Evolutionary conservation across 306 rosid genomes (phyloP).

Genomic region (Arachis hypogaea): DNA sequence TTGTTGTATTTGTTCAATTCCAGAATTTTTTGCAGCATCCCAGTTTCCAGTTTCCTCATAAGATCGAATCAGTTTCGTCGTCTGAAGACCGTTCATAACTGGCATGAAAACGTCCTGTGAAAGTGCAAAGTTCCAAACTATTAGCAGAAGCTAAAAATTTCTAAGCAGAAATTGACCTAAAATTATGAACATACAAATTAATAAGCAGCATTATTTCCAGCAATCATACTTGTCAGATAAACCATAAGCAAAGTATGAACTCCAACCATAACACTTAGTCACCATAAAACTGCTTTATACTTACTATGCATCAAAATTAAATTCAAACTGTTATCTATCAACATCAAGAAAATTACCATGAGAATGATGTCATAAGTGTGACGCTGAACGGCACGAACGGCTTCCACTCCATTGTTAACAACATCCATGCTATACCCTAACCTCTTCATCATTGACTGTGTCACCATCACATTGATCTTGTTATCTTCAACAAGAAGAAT

Average conservation of each 20-base stretch:
- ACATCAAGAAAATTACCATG: conserved; percentile 59
- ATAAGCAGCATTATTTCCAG: conserved; percentile 1
- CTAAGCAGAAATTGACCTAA: not conserved
- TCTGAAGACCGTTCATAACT: conserved; percentile 89
- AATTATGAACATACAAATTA: not conserved
- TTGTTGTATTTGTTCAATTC: conserved; percentile 51
- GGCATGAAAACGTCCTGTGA: conserved; percentile 95
- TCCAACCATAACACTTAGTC: not conserved
- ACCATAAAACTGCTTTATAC: not conserved
- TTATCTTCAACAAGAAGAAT: conserved; percentile 96
- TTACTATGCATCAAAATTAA: too few species aligned
- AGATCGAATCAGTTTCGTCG: conserved; percentile 85
- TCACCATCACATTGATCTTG: conserved; percentile 90
- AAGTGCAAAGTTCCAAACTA: not conserved
- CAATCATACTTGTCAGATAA: not conserved
- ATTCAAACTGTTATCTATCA: too few species aligned
- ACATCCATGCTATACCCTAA: conserved; percentile 83
- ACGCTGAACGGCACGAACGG: conserved; percentile 69
- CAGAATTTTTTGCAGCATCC: conserved; percentile 78
- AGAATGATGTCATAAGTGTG: conserved; percentile 68
- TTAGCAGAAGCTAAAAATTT: conserved; percentile 9
- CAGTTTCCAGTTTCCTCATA: conserved; percentile 87
- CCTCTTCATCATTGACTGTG: conserved; percentile 90
- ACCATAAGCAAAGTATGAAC: not conserved
- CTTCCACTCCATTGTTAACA: conserved; percentile 87